Evolutionary conservation across 345 rosid species (phyloP).

Genomic region (Conringia planisiliqua): DNA sequence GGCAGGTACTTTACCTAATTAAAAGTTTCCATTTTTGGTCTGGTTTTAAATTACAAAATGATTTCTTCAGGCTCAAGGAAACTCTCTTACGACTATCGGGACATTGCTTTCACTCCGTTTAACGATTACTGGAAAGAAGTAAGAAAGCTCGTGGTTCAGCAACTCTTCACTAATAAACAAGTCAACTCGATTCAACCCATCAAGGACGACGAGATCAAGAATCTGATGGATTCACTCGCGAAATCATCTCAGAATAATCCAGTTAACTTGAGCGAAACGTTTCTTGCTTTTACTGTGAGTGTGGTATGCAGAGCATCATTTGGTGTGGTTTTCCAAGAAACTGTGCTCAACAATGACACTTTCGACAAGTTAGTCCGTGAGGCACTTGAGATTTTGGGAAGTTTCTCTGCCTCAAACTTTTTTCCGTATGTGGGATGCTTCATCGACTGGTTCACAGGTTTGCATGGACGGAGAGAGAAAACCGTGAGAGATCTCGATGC

Average conservation of each 20-base stretch:
- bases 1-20: neutral
- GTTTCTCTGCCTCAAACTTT: constrained; percentile 1
- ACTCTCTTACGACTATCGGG: constrained; percentile 42
- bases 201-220: neutral
- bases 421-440: constrained; percentile 41
- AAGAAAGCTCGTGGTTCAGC: constrained; percentile 30
- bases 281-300: neutral
- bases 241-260: neutral
- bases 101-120: constrained; percentile 44
- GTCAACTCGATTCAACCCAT: neutral
- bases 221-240: neutral
- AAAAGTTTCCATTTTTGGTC: neutral
- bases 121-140: constrained; percentile 42
- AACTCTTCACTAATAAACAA: constrained; percentile 14
- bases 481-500: constrained; percentile 30
- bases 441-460: constrained; percentile 39
- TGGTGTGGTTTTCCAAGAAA: neutral
- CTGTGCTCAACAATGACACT: neutral
- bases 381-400: neutral
- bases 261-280: neutral
- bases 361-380: neutral
- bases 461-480: constrained; percentile 21
- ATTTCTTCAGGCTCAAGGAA: constrained; percentile 21
- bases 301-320: neutral
- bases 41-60: neutral